Percentiles rank a stretch among this genome's conserved stretches.
These are phyloP conservation scores for Metschnikowia gruessii DNA, from an alignment of 805 yeast species.

Conservation along the genomic window DNA sequence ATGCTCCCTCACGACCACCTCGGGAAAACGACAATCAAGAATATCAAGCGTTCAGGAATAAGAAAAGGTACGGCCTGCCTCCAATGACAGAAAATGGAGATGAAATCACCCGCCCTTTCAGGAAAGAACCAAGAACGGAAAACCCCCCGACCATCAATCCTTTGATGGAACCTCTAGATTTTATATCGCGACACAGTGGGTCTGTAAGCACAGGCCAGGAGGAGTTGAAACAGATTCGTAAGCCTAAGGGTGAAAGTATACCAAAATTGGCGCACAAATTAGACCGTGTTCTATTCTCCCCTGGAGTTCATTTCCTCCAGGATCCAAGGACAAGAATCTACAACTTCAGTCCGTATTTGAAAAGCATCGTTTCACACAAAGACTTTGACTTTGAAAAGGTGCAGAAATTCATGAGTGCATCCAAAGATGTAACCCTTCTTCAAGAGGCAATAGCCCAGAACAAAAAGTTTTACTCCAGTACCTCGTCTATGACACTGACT, in stretches of 20 bases:
- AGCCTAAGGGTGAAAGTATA: constrained; percentile 28
- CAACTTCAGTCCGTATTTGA: constrained; percentile 63
- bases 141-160: not conserved
- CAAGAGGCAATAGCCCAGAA: constrained; percentile 40
- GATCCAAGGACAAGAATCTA: constrained; percentile 75
- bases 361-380: constrained; percentile 54
- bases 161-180: constrained; percentile 1
- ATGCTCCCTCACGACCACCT: not conserved
- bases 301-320: constrained; percentile 72
- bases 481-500: constrained; percentile 81
- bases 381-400: constrained; percentile 64
- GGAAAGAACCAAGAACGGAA: not conserved
- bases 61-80: too few species aligned
- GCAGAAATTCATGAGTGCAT: constrained; percentile 60
- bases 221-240: constrained; percentile 18
- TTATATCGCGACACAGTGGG: not conserved
- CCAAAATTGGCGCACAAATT: constrained; percentile 66
- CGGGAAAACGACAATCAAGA: too few species aligned
- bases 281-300: constrained; percentile 71
- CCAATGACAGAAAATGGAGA: too few species aligned
- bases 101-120: not conserved
- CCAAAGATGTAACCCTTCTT: constrained; percentile 56
- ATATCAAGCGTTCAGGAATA: too few species aligned
- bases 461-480: constrained; percentile 64
- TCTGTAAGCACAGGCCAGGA: not conserved